These are phyloP conservation scores for Pueraria montana DNA, from an alignment of 306 rosid genomes.

Conservation along the genomic window DNA sequence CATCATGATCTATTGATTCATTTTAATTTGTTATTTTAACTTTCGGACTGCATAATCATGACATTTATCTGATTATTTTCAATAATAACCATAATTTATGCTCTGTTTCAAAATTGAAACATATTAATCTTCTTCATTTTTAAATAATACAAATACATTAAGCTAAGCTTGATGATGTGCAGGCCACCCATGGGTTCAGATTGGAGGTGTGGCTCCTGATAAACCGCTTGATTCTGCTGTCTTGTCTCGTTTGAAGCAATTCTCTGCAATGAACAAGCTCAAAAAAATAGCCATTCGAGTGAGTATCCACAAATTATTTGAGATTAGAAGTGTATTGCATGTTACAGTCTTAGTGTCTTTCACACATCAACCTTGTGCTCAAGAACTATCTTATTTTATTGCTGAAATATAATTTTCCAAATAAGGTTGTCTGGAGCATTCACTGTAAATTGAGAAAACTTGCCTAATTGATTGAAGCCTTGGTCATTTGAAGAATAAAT, in stretches of 20 bases:
- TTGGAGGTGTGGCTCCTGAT: conserved; percentile 86
- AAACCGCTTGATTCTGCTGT: conserved; percentile 96
- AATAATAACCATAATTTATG: conserved; percentile 29
- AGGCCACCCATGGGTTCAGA: conserved; percentile 98
- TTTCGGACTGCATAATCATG: conserved; percentile 2
- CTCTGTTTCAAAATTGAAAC: conserved; percentile 2
- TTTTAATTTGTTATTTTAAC: conserved; percentile 1
- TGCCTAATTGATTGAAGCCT: conserved; percentile 17
- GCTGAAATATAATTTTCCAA: conserved; percentile 27
- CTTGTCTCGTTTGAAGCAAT: conserved; percentile 90
- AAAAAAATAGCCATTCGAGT: conserved; percentile 94
- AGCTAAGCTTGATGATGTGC: conserved; percentile 49
- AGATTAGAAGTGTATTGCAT: conserved; percentile 15
- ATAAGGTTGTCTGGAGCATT: not conserved
- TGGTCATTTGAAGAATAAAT: conserved; percentile 28
- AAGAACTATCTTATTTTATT: conserved; percentile 2
- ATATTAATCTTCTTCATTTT: conserved; percentile 31
- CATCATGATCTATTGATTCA: not conserved
- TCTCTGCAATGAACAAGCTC: conserved; percentile 91
- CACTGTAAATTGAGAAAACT: conserved; percentile 11
- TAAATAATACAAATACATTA: conserved; percentile 34
- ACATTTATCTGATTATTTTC: conserved; percentile 25
- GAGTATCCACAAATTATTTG: conserved; percentile 56
- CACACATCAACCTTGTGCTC: conserved; percentile 27
- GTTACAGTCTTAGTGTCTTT: not conserved